These are phyloP conservation scores for Salisapilia sapeloensis DNA, from an alignment of 352 stramenopile species.

Conservation along the genomic window DNA sequence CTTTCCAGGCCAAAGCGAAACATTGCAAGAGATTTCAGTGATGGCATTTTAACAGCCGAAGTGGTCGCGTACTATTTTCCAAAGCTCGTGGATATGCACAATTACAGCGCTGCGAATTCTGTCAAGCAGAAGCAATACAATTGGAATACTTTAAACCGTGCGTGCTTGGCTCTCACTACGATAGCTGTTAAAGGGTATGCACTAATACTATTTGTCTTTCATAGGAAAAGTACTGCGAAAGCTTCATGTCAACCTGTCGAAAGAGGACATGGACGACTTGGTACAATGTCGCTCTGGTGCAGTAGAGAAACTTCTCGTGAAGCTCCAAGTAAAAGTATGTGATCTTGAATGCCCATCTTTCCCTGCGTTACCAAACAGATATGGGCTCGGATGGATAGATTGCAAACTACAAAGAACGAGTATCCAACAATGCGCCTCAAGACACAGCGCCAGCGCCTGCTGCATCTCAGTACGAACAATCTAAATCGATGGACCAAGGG, in stretches of 20 bases:
- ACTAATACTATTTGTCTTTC: too few relatives aligned
- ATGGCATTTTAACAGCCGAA: conserved; percentile 82
- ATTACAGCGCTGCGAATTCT: conserved; percentile 89
- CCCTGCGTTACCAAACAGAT: neutral
- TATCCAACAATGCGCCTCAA: too few relatives aligned
- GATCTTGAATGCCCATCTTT: neutral
- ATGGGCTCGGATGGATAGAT: conserved; percentile 26
- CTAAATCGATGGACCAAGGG: too few relatives aligned
- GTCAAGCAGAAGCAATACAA: conserved; percentile 93
- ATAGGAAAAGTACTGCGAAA: conserved; percentile 74
- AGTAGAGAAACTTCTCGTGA: conserved; percentile 84
- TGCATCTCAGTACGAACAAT: too few relatives aligned
- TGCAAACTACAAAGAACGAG: conserved; percentile 54
- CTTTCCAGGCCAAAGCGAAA: conserved; percentile 90
- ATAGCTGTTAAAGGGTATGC: too few relatives aligned
- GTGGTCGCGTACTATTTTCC: conserved; percentile 92
- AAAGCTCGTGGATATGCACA: conserved; percentile 92
- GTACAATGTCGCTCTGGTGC: conserved; percentile 77
- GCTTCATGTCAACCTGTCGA: conserved; percentile 66
- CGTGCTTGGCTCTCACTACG: conserved; percentile 3
- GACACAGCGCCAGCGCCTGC: too few relatives aligned
- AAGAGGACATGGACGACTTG: conserved; percentile 84
- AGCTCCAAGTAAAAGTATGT: conserved; percentile 80
- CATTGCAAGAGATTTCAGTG: conserved; percentile 91
- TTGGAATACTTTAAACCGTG: conserved; percentile 88